These are phyloP conservation scores for Penicillium sp. DNA, from an alignment of 2,329 filamentous ascomycete species.

Conservation along the genomic window DNA sequence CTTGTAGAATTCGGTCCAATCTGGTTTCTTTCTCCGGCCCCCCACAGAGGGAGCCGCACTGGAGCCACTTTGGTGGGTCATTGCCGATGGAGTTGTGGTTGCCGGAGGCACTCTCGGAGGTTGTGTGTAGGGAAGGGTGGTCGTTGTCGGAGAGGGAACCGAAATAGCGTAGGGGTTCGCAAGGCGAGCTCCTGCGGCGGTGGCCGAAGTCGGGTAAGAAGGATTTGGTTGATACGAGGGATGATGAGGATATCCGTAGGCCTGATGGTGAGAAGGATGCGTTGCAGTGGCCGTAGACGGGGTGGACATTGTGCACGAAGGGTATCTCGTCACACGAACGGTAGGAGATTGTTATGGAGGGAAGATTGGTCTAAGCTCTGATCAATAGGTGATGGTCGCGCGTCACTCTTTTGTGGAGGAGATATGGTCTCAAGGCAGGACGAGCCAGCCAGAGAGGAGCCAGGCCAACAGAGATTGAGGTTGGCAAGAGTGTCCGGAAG, in stretches of 20 bases:
- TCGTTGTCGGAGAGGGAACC: constrained; percentile 34
- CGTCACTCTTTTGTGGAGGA: neutral
- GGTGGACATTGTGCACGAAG: constrained; percentile 66
- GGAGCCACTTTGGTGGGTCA: constrained; percentile 40
- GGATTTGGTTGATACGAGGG: constrained; percentile 54
- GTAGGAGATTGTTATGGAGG: constrained; percentile 13
- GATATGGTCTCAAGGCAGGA: constrained; percentile 1
- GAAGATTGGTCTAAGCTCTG: constrained; percentile 13
- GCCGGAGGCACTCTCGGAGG: constrained; percentile 40
- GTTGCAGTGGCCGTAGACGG: constrained; percentile 74
- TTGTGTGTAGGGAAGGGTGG: constrained; percentile 35
- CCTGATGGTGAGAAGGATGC: constrained; percentile 66
- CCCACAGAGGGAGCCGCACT: constrained; percentile 41
- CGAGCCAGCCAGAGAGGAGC: constrained; percentile 2
- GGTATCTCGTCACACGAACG: constrained; percentile 31
- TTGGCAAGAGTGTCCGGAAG: constrained; percentile 11
- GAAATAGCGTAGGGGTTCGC: constrained; percentile 46
- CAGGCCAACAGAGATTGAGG: constrained; percentile 5
- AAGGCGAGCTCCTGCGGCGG: constrained; percentile 42
- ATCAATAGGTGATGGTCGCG: constrained; percentile 12
- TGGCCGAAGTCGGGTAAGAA: constrained; percentile 51
- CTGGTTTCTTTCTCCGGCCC: constrained; percentile 57
- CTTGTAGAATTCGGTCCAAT: constrained; percentile 79
- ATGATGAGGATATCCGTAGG: constrained; percentile 61
- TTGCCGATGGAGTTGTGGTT: constrained; percentile 36